Base-by-base conservation (phyloP, 257 asterid species). In the Rhazya stricta region DNA sequence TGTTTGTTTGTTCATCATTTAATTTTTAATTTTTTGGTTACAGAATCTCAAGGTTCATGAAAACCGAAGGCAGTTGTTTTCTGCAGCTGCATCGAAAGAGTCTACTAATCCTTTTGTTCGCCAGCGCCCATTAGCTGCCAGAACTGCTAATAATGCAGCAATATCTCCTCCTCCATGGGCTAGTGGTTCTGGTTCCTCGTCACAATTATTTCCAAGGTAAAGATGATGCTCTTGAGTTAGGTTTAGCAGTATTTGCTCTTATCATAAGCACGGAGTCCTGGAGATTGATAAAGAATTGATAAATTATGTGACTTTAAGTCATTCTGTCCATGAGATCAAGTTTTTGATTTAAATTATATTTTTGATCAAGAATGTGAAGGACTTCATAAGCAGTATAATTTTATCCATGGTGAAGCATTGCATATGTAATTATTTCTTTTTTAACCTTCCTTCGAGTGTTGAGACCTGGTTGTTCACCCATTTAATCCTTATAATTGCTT, bases 81-180 rank as follows among this genome's bases (percentile, higher is more conserved):
- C 97, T 58, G 86, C 97, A 23, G 87, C 75, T 79, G 83, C 84
- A 76, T 84, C 97, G n/a, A 85, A 91, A 70, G 96, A 92, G 77
- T 81, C 90, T 54, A 60, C 96, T 66, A 87, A 85, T 65, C 93
- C 96, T 57, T 76, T 92, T 71, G 91, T 84, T 80, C 95, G 97
- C 74, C 97, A 92, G 77, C 97, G 97, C 37, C 98, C 98, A 9
- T 85, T 94, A 81, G 94, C 91, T 72, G 76, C 94, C 78, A 90
- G 84, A 83, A 21, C 96, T 78, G 77, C 90, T 70, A 83, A 88
- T 67, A 83, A 82, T 81, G 87, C 95, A 45, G 82, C 90, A 57
- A 77, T 88, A 48, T 78, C 93, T 29, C 92, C 97, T 60, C 96
- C 90, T 79, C 98, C 97, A 9, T 94, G 97, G 97, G 93, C 90